Evolutionary conservation across 2,329 filamentous ascomycete genomes (phyloP), one percentile per base, ranked within the genome.

Genomic region (Hypoxylon sp.): DNA sequence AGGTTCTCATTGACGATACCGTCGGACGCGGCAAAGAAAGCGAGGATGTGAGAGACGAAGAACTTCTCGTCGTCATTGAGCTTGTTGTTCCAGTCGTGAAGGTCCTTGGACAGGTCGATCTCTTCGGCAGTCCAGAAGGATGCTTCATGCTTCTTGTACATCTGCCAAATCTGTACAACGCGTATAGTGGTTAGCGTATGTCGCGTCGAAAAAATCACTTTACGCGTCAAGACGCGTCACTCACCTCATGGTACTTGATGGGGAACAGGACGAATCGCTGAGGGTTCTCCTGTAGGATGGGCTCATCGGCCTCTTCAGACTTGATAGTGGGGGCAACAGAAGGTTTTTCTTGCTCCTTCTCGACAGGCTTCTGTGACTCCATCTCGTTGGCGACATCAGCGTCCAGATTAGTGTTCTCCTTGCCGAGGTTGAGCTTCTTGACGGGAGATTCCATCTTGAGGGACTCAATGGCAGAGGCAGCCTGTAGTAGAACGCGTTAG

Each of bases 91-190:
- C 95, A 99, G 84, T 99, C 95, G 84, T 97, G 92, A 62, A 98
- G 86, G 79, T 99, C 95, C 84, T 99, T 99, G 75, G 94, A 98
- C 53, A 99, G 88, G 81, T 99, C 95, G 73, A 99, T 98, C 85
- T 99, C 95, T 81, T 99, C 95, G 54, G 95, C 95, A 43, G 95
- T 99, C 95, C 95, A 99, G 90, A 99, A 99, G 44, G 95, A 98
- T 55, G 95, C 95, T 81, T 99, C 94, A 71, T 94, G 94, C 85
- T 98, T 98, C 89, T 99, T 99, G 89, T 99, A 99, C 94, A 98
- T 98, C 81, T 98, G 94, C 95, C 95, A 99, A 80, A 97, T 96
- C 94, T 97, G 73, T 77, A 69, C 65, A 4, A 26, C 55, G 51
- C 63, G 65, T 53, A 67, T 65, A 59, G 65, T 58, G 59, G 77